Base-by-base conservation (phyloP, 2,329 filamentous ascomycete species). In the Epichloe festucae region DNA sequence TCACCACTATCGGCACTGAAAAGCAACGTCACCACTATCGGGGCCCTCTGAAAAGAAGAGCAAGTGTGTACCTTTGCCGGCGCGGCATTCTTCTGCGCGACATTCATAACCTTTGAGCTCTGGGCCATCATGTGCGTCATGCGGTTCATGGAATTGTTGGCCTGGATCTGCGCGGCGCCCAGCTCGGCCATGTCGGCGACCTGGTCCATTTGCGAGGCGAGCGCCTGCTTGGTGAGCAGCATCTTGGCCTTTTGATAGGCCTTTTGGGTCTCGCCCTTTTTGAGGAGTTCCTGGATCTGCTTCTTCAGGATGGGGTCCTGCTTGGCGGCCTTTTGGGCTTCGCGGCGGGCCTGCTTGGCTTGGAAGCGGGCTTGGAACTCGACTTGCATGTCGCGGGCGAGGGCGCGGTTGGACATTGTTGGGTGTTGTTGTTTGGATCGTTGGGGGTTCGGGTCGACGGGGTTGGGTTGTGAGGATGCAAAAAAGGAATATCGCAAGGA, bases 121-220 rank as follows among this genome's bases (percentile, higher is more conserved):
- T 77, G 75, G 23, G 73, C 73, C 77, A 81, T 81, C 77, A 81
- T 81, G 60, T 75, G 66, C 52, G 78, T 81, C 78, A 81, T 81
- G 57, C 77, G 75, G 67, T 81, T 81, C 77, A 81, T 81, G 52
- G 76, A 70, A 58, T 81, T 81, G 67, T 81, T 81, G 62, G 78
- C 77, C 68, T 81, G 76, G 65, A 82, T 81, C 70, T 81, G 78
- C 3, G 76, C 74, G 46, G 75, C 73, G 31, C 72, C 77, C 31
- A 81, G 70, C 65, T 81, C 78, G 27, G 78, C 77, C 77, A 81
- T 79, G 67, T 82, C 78, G 65, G 78, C 78, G 63, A 79, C 78
- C 65, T 78, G 76, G 65, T 81, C 78, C 76, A 81, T 80, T 67
- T 81, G 78, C 60, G 77, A 72, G 11, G 78, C 78, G 52, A 81